Evolutionary conservation across 1,284 basidiomycete genomes (phyloP).

Genomic region (Puccinia horiana): DNA sequence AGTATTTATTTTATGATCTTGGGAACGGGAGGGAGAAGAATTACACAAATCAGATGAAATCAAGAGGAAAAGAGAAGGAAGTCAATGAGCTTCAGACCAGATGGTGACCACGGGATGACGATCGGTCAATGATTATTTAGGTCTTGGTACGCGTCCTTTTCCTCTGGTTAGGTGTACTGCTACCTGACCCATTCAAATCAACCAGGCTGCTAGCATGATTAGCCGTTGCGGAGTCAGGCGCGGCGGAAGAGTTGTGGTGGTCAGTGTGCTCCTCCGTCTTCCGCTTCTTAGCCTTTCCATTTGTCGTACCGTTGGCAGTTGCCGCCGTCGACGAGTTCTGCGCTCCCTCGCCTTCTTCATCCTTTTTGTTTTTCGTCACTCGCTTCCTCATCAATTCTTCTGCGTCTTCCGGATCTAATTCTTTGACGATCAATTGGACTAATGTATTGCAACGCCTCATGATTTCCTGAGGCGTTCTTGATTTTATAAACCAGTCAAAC

Average conservation of each 20-base stretch:
- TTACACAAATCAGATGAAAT: neutral
- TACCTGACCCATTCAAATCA: conserved; percentile 36
- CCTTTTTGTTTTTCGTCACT: conserved; percentile 38
- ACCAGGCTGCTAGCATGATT: neutral
- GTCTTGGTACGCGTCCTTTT: conserved; percentile 44
- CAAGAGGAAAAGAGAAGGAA: neutral
- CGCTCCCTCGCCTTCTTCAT: conserved; percentile 13
- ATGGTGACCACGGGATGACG: neutral
- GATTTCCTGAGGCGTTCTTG: conserved; percentile 85
- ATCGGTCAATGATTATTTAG: neutral
- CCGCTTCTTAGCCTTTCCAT: conserved; percentile 37
- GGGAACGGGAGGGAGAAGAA: neutral
- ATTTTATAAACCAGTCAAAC: conserved; percentile 99
- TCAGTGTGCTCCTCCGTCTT: conserved; percentile 45
- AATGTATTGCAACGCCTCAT: conserved; percentile 85
- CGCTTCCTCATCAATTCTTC: conserved; percentile 49
- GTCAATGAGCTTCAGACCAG: neutral
- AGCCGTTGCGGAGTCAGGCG: neutral
- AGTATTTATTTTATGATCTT: neutral
- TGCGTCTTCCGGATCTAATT: conserved; percentile 59
- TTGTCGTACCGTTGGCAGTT: neutral
- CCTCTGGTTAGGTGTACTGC: conserved; percentile 39
- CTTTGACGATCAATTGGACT: conserved; percentile 87
- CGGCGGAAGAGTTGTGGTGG: neutral
- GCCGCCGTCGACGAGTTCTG: neutral